A percentile compares a stretch with the other conserved stretches of the same genome.
Evolutionary conservation across 2,329 filamentous ascomycete genomes (phyloP).

Genomic region (Phaeophleospora eucalypticola): DNA sequence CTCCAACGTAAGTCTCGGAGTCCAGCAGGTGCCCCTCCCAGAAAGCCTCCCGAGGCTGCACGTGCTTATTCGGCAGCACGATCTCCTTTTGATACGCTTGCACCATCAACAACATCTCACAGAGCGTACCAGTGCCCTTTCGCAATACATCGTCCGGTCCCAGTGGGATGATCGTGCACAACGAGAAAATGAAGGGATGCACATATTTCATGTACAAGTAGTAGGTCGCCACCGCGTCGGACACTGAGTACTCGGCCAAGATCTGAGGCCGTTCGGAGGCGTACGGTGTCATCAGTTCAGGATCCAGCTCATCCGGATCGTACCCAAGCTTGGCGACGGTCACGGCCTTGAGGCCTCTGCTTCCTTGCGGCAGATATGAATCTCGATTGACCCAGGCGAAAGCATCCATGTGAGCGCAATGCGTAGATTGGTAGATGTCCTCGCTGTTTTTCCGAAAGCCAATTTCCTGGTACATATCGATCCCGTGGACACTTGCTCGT

Average conservation of each 20-base stretch:
- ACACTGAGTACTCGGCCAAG: conserved; percentile 95
- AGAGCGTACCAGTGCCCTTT: conserved; percentile 97
- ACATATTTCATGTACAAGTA: conserved; percentile 99
- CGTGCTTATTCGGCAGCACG: conserved; percentile 92
- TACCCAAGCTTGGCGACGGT: conserved; percentile 97
- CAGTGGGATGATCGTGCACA: conserved; percentile 93
- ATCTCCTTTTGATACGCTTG: conserved; percentile 92
- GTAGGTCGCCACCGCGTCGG: conserved; percentile 96
- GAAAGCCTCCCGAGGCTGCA: conserved; percentile 84
- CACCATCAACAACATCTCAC: conserved; percentile 99
- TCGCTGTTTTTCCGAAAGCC: conserved; percentile 93
- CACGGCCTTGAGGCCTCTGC: conserved; percentile 93
- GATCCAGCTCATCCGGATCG: conserved; percentile 95
- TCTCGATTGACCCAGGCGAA: conserved; percentile 99
- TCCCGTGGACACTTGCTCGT: conserved; percentile 85
- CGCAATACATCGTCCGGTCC: conserved; percentile 88
- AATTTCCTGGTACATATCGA: conserved; percentile 99
- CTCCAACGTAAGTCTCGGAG: conserved; percentile 96
- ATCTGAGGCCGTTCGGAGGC: conserved; percentile 88
- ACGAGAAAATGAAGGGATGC: conserved; percentile 98
- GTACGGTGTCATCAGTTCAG: conserved; percentile 90
- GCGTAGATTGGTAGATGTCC: conserved; percentile 92
- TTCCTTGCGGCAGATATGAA: conserved; percentile 94
- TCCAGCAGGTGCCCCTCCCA: conserved; percentile 96
- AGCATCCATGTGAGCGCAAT: conserved; percentile 98